These are phyloP conservation scores for Quercus tomentella DNA, from an alignment of 331 rosid species.

Conservation along the genomic window DNA sequence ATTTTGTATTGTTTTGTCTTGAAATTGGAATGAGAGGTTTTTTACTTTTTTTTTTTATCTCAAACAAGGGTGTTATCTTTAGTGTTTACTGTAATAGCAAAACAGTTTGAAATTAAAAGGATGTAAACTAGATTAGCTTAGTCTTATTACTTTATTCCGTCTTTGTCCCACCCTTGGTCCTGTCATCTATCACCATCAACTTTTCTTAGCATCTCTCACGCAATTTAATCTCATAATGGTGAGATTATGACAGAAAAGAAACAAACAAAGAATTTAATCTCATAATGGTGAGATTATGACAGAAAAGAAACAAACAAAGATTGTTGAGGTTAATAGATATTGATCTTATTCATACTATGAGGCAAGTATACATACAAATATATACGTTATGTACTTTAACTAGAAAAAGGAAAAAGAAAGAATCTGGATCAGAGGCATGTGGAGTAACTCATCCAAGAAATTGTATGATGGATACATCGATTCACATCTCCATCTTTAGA, in stretches of 20 bases:
- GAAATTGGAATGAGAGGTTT: not conserved
- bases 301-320: not conserved
- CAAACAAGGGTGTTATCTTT: not conserved
- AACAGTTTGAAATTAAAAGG: not conserved
- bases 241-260: not conserved
- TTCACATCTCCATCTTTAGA: slow-evolving; percentile 73
- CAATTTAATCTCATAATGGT: not conserved
- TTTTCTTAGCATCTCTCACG: not conserved
- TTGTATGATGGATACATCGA: slow-evolving; percentile 15
- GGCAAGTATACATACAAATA: slow-evolving; percentile 54
- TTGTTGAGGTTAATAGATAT: slow-evolving; percentile 23
- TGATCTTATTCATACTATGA: slow-evolving; percentile 49
- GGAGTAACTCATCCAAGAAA: slow-evolving; percentile 42
- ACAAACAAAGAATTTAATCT: not conserved
- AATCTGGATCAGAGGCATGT: slow-evolving; percentile 30
- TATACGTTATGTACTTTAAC: slow-evolving; percentile 51
- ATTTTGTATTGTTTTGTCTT: not conserved
- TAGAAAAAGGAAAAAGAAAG: slow-evolving; percentile 17
- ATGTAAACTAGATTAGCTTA: not conserved
- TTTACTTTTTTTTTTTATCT: not conserved
- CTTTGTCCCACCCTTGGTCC: not conserved
- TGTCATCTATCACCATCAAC: not conserved
- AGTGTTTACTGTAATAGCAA: not conserved
- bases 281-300: not conserved
- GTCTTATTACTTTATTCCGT: not conserved